Conservation (phyloP, 1,284 basidiomycete genomes). For the Trichosporon sp. region DNA sequence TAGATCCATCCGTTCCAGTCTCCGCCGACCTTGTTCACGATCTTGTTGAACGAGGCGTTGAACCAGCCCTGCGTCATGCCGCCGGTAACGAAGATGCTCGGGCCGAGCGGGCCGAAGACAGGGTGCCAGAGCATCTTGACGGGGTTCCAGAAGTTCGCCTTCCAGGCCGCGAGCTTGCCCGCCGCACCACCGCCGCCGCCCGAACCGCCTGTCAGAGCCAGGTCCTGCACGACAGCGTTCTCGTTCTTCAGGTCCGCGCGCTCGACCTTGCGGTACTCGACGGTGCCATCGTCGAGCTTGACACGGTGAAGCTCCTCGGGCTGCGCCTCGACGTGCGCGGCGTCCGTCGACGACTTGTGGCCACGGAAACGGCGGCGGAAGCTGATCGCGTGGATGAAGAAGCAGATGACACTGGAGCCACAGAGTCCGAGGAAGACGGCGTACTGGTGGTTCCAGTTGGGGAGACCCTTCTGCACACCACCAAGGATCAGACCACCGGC, state of each 20-base stretch:
- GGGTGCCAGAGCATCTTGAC: conserved; percentile 17
- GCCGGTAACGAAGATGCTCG: conserved; percentile 15
- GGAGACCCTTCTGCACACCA: conserved; percentile 12
- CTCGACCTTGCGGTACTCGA: conserved; percentile 12
- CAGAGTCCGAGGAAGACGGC: conserved; percentile 14
- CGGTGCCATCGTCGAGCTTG: conserved; percentile 13
- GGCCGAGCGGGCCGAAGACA: conserved; percentile 14
- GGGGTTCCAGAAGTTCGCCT: conserved; percentile 12
- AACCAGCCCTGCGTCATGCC: conserved; percentile 21
- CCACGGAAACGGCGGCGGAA: conserved; percentile 16
- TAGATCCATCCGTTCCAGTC: conserved; percentile 22
- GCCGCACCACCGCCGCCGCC: background rate
- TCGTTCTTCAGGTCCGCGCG: conserved; percentile 8
- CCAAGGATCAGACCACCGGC: conserved; percentile 17
- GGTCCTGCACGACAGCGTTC: conserved; percentile 16
- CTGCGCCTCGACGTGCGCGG: background rate
- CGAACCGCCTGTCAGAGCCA: conserved; percentile 4
- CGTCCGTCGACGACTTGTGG: background rate
- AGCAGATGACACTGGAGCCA: conserved; percentile 7
- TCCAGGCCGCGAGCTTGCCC: conserved; percentile 5
- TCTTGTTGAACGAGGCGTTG: conserved; percentile 18
- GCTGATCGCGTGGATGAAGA: conserved; percentile 10
- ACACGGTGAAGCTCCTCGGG: conserved; percentile 7
- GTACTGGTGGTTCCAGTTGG: conserved; percentile 19
- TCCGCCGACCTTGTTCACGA: conserved; percentile 15